A percentile compares a stretch with the other conserved stretches of the same genome.
These are phyloP conservation scores for Macrophomina tecta DNA, from an alignment of 2,329 filamentous ascomycete genomes.

Conservation along the genomic window DNA sequence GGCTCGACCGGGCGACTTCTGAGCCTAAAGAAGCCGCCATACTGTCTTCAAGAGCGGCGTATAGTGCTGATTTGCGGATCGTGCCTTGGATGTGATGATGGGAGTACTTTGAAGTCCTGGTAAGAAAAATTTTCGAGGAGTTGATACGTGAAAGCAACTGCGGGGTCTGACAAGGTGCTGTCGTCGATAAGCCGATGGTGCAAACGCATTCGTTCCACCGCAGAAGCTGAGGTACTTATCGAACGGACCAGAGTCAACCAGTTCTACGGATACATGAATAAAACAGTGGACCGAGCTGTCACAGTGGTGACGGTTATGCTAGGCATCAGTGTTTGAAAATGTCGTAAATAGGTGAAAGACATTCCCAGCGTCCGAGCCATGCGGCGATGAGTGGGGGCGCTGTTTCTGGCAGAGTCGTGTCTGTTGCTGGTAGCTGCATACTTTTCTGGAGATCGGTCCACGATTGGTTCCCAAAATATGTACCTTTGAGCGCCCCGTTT, in stretches of 20 bases:
- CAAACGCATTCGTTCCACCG: conserved; percentile 3
- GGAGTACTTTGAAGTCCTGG: no score
- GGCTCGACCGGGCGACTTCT: conserved; percentile 34
- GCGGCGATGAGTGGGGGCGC: neutral
- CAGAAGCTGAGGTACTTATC: neutral
- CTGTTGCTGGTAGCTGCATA: neutral
- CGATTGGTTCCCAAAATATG: neutral
- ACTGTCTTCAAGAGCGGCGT: neutral
- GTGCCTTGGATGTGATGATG: no score
- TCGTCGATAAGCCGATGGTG: neutral
- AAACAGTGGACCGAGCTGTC: neutral
- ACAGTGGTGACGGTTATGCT: neutral
- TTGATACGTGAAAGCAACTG: neutral
- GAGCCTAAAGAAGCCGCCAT: neutral
- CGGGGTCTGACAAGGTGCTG: neutral
- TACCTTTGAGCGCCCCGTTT: neutral
- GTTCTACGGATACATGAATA: no score
- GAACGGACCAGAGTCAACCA: neutral
- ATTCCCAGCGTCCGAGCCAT: neutral
- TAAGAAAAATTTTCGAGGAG: neutral
- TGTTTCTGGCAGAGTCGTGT: neutral
- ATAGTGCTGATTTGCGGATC: neutral
- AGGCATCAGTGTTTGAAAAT: neutral
- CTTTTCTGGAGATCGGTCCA: neutral
- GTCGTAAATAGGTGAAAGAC: neutral